phyloP scores from a whole-genome alignment of 2,329 filamentous ascomycete genomes.

The Nemania sp. region DNA sequence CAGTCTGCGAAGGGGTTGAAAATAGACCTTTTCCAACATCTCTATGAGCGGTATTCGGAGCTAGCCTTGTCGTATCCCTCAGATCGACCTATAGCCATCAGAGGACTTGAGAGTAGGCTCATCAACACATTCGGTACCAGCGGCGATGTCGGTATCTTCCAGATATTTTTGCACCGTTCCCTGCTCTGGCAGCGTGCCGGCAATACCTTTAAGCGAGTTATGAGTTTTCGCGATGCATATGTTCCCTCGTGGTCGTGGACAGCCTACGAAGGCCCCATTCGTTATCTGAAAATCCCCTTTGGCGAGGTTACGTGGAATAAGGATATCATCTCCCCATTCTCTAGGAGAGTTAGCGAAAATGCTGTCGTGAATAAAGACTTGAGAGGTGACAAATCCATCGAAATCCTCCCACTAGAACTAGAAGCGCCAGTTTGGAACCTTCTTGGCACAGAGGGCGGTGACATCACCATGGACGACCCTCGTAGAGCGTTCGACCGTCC shows the following conservation, averaged over 20 bases:
- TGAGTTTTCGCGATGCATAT: not conserved
- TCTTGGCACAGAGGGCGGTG: not conserved
- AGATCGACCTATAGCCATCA: slow-evolving; percentile 5
- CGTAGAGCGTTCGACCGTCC: not conserved
- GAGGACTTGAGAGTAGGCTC: not conserved
- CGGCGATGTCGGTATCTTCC: not conserved
- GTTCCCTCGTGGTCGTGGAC: slow-evolving; percentile 14
- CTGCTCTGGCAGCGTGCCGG: slow-evolving; percentile 1
- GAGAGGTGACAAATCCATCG: not conserved
- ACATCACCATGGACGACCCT: slow-evolving; percentile 29
- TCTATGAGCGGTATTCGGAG: slow-evolving; percentile 3
- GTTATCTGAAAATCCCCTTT: slow-evolving; percentile 5
- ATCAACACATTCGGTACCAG: not conserved
- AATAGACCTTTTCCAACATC: slow-evolving; percentile 1
- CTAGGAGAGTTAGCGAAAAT: not conserved
- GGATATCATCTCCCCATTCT: slow-evolving; percentile 4
- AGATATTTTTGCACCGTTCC: not conserved
- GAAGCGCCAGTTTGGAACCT: slow-evolving; percentile 10
- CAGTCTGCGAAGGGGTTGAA: not conserved
- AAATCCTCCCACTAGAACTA: not conserved
- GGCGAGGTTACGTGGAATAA: not conserved
- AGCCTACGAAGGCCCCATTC: slow-evolving; percentile 5
- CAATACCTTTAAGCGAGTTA: not conserved
- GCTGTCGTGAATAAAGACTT: not conserved
- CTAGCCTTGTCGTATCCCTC: not conserved